Evolutionary conservation across 805 yeast genomes (phyloP).

Genomic region (Pichia cabralensis): DNA sequence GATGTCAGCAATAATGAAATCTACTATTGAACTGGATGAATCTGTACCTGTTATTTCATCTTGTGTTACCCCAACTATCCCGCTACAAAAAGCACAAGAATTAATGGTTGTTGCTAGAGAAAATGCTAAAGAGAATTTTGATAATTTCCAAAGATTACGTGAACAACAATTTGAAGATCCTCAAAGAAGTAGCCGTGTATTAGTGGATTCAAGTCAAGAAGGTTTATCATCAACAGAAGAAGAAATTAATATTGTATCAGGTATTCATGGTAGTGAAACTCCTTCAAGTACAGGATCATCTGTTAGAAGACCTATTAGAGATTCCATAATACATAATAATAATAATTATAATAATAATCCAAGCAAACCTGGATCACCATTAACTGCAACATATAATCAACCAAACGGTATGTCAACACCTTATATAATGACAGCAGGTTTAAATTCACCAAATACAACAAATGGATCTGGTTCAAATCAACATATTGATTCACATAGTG

Average conservation of each 20-base stretch:
- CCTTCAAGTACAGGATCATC: conserved; percentile 24
- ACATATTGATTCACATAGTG: not conserved
- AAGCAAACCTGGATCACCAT: conserved; percentile 22
- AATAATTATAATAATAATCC: conserved; percentile 26
- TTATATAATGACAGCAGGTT: conserved; percentile 54
- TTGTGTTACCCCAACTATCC: conserved; percentile 91
- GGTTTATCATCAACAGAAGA: conserved; percentile 3
- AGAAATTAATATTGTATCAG: conserved; percentile 11
- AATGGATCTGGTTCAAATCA: conserved; percentile 13
- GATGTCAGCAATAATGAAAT: conserved; percentile 91
- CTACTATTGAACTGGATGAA: conserved; percentile 94
- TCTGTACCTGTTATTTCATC: conserved; percentile 85
- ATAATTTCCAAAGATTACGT: conserved; percentile 33
- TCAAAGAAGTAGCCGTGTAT: no score
- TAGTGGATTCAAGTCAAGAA: no score
- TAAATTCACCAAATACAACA: conserved; percentile 44
- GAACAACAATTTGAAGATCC: conserved; percentile 13
- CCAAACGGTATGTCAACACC: conserved; percentile 54
- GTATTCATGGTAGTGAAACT: conserved; percentile 17
- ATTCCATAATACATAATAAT: conserved; percentile 10
- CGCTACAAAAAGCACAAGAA: conserved; percentile 79
- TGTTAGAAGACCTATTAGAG: no score
- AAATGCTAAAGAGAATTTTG: conserved; percentile 47
- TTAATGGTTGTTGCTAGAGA: conserved; percentile 75
- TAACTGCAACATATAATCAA: conserved; percentile 8